phyloP scores from a whole-genome alignment of 805 yeast species.

The Candida nanaspora region DNA sequence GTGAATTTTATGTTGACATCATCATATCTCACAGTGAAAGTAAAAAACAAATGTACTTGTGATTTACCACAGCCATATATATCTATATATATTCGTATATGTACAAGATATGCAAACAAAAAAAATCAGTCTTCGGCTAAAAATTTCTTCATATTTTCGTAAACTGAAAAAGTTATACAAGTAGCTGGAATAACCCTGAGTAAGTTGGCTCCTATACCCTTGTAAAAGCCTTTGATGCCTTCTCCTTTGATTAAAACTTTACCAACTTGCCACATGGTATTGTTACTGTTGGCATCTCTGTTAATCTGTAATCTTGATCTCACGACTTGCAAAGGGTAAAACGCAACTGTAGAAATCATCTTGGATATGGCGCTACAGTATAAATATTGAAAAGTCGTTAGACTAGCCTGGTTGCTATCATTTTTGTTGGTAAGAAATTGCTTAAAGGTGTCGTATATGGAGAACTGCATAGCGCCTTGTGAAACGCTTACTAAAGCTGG shows the following conservation, averaged over 20 bases:
- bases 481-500: conserved; percentile 76
- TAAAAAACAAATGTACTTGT: no score
- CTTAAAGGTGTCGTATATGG: conserved; percentile 77
- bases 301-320: conserved; percentile 66
- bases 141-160: conserved; percentile 49
- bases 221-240: conserved; percentile 68
- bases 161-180: conserved; percentile 80
- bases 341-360: conserved; percentile 52
- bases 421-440: conserved; percentile 15
- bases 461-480: conserved; percentile 85
- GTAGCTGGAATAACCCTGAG: conserved; percentile 88
- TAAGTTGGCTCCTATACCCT: conserved; percentile 74
- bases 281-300: conserved; percentile 18
- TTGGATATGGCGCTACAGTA: conserved; percentile 64
- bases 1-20: no score
- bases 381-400: conserved; percentile 52
- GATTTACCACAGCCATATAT: no score
- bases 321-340: conserved; percentile 83
- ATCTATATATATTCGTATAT: no score
- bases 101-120: no score
- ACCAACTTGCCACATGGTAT: conserved; percentile 22
- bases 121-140: neutral
- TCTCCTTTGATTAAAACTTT: conserved; percentile 36
- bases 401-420: conserved; percentile 9
- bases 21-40: no score